Percentiles rank a stretch among this genome's conserved stretches.
Evolutionary conservation across 73 alveolate genomes (phyloP).

Genomic region (Paramecium biaurelia): DNA sequence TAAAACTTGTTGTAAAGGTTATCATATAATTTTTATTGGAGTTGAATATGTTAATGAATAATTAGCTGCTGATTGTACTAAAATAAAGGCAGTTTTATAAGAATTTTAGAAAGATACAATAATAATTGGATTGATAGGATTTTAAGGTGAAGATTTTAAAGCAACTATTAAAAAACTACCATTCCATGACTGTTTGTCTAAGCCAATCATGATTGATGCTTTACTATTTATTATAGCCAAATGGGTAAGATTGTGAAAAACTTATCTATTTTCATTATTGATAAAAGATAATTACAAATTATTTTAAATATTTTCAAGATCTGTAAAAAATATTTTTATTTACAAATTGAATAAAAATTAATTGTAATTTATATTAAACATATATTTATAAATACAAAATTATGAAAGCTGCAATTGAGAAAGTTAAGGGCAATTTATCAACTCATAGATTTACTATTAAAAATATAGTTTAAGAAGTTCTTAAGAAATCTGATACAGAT

Average conservation of each 20-base stretch:
- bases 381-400: background rate
- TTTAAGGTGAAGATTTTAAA: background rate
- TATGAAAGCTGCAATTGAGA: constrained; percentile 9
- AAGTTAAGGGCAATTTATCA: background rate
- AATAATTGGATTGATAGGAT: constrained; percentile 10
- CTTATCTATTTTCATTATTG: background rate
- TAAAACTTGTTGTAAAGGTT: constrained; percentile 35
- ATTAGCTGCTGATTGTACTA: background rate
- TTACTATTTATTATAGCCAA: constrained; percentile 24
- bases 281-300: background rate
- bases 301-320: too few relatives aligned
- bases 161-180: background rate
- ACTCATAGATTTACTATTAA: background rate
- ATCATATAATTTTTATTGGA: background rate
- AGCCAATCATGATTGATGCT: constrained; percentile 39
- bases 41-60: background rate
- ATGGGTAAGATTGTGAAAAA: constrained; percentile 10
- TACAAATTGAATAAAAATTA: background rate
- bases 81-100: background rate
- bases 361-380: background rate
- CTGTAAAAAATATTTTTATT: background rate
- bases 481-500: background rate
- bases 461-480: background rate
- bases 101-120: background rate
- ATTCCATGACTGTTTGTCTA: constrained; percentile 3